Evolutionary conservation across 768 basidiomycete species (phyloP).

Genomic region (Boletus vermiculosoides): DNA sequence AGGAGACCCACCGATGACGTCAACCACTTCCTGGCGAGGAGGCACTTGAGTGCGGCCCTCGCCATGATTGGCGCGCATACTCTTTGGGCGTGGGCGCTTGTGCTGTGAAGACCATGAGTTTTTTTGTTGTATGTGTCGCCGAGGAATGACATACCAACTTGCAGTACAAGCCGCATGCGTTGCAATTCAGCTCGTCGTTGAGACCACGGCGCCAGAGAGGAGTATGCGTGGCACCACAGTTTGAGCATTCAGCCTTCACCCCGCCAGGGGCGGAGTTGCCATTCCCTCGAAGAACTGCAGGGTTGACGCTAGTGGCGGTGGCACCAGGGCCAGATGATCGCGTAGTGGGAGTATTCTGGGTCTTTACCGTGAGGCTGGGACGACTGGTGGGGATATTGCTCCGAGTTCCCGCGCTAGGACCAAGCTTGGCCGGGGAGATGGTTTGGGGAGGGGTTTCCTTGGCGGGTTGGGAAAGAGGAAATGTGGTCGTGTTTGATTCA

Average conservation of each 20-base stretch:
- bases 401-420: constrained; percentile 50
- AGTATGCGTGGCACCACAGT: constrained; percentile 86
- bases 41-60: constrained; percentile 65
- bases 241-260: constrained; percentile 81
- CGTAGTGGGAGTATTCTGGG: constrained; percentile 43
- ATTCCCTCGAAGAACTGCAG: constrained; percentile 37
- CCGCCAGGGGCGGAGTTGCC: constrained; percentile 49
- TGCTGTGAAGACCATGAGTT: constrained; percentile 45
- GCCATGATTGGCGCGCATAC: constrained; percentile 75
- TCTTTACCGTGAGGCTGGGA: constrained; percentile 62
- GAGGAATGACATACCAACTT: constrained; percentile 57
- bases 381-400: constrained; percentile 45
- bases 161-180: constrained; percentile 86
- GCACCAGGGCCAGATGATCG: constrained; percentile 63
- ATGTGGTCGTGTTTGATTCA: constrained; percentile 17
- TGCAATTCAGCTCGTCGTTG: constrained; percentile 88
- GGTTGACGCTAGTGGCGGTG: constrained; percentile 58
- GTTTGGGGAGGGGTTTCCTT: constrained; percentile 50
- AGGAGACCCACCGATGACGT: constrained; percentile 63
- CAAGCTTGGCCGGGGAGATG: constrained; percentile 57
- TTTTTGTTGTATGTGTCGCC: too few species aligned
- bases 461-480: constrained; percentile 37
- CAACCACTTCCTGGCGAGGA: constrained; percentile 68
- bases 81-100: constrained; percentile 86
- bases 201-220: constrained; percentile 84